A percentile compares a stretch with the other conserved stretches of the same genome.
These are phyloP conservation scores for Saussurea involucrata DNA, from an alignment of 129 eudicot species.

Conservation along the genomic window DNA sequence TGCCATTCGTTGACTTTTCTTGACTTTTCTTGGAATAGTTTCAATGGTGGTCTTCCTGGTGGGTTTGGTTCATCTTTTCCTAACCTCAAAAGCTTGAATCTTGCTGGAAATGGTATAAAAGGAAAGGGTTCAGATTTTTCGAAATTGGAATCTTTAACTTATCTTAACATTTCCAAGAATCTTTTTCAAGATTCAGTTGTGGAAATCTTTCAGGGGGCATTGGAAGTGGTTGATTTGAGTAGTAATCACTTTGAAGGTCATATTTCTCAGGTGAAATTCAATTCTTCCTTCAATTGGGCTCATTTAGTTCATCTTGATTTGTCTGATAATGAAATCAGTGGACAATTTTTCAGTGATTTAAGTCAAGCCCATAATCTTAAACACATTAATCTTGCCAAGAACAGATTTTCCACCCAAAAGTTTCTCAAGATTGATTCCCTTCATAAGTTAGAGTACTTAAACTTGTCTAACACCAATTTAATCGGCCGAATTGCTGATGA, in stretches of 20 bases:
- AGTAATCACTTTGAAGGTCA: slow-evolving; percentile 77
- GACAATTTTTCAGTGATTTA: slow-evolving; percentile 36
- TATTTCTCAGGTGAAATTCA: slow-evolving; percentile 56
- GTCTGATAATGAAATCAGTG: slow-evolving; percentile 72
- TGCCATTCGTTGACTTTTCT: slow-evolving; percentile 60
- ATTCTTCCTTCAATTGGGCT: slow-evolving; percentile 49
- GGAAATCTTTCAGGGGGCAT: slow-evolving; percentile 52
- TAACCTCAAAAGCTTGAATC: slow-evolving; percentile 55
- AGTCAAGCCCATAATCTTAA: slow-evolving; percentile 49
- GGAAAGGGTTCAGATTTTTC: slow-evolving; percentile 65
- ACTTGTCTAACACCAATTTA: slow-evolving; percentile 58
- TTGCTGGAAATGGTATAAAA: slow-evolving; percentile 59
- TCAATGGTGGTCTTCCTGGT: slow-evolving; percentile 68
- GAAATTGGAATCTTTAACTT: slow-evolving; percentile 39
- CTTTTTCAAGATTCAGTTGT: slow-evolving; percentile 71
- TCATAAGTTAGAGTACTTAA: slow-evolving; percentile 58
- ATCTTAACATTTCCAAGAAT: slow-evolving; percentile 66
- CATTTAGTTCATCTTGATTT: slow-evolving; percentile 66
- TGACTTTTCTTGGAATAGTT: slow-evolving; percentile 61
- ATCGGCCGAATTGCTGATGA: slow-evolving; percentile 50
- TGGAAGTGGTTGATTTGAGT: slow-evolving; percentile 78
- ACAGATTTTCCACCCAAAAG: slow-evolving; percentile 55
- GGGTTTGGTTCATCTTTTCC: slow-evolving; percentile 65
- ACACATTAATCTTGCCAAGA: slow-evolving; percentile 75
- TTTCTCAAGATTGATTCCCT: slow-evolving; percentile 36